Percentiles rank a stretch among this genome's conserved stretches.
Evolutionary conservation across 495 filamentous ascomycete species (phyloP).

Genomic region (Durotheca rogersii): DNA sequence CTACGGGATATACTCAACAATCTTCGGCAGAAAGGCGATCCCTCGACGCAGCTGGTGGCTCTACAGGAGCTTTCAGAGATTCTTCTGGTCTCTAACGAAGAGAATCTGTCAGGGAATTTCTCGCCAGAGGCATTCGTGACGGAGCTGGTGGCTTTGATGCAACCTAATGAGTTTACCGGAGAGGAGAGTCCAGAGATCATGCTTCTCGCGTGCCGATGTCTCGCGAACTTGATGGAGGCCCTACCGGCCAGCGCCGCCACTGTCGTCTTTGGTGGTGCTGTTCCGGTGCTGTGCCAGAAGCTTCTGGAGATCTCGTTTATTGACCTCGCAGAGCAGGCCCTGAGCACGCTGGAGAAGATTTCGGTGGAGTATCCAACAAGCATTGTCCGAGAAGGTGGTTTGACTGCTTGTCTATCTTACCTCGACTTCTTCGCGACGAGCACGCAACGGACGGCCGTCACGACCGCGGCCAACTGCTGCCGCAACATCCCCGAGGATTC

Average conservation of each 20-base stretch:
- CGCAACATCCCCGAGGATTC: constrained; percentile 93
- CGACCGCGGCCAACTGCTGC: constrained; percentile 96
- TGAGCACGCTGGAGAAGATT: constrained; percentile 96
- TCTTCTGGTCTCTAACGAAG: constrained; percentile 90
- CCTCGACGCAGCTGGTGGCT: constrained; percentile 85
- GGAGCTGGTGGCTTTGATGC: constrained; percentile 90
- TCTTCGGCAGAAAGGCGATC: constrained; percentile 82
- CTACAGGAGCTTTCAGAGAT: constrained; percentile 93
- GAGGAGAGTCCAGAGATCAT: constrained; percentile 97
- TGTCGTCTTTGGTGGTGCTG: constrained; percentile 93
- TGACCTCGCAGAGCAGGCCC: constrained; percentile 92
- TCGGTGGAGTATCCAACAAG: constrained; percentile 94
- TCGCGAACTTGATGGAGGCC: constrained; percentile 98
- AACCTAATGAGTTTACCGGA: constrained; percentile 76
- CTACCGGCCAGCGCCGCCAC: constrained; percentile 88
- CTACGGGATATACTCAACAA: constrained; percentile 82
- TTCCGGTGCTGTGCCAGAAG: constrained; percentile 91
- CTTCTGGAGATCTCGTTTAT: constrained; percentile 93
- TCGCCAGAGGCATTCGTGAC: constrained; percentile 93
- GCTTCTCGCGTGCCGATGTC: constrained; percentile 92
- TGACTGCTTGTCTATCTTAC: constrained; percentile 90
- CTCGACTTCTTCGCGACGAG: constrained; percentile 98
- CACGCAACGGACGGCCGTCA: constrained; percentile 94
- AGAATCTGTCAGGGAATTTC: constrained; percentile 94
- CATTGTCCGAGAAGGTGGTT: constrained; percentile 92